A percentile compares a stretch with the other conserved stretches of the same genome.
Evolutionary conservation across 2,329 filamentous ascomycete species (phyloP).

Genomic region (Myriosclerotinia duriaeana): DNA sequence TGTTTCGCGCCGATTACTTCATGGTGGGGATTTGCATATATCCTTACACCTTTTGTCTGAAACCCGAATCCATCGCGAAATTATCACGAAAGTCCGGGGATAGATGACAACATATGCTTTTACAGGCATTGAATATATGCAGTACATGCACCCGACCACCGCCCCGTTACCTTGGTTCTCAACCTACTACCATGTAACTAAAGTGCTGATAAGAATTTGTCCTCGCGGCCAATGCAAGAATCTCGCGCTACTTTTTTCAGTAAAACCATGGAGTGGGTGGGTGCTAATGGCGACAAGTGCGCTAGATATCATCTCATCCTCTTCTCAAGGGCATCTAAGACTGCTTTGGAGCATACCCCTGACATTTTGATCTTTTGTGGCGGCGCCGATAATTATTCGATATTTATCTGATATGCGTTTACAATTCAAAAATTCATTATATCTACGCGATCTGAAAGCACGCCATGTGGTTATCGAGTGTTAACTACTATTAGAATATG

Average conservation of each 20-base stretch:
- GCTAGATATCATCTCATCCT: constrained; percentile 14
- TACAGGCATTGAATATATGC: constrained; percentile 7
- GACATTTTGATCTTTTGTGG: neutral
- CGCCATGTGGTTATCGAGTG: neutral
- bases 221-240: constrained; percentile 4
- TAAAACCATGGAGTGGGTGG: neutral
- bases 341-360: neutral
- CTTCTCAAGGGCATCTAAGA: neutral
- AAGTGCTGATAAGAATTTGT: constrained; percentile 14
- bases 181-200: neutral
- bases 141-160: neutral
- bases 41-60: neutral
- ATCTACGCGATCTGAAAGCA: neutral
- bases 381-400: neutral
- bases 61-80: neutral
- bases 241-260: neutral
- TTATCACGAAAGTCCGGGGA: constrained; percentile 22
- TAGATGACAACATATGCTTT: constrained; percentile 23
- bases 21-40: no score
- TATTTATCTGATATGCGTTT: neutral
- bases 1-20: neutral
- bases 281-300: constrained; percentile 20
- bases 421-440: neutral
- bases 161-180: neutral
- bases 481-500: neutral